Percentiles rank a stretch among this genome's conserved stretches.
These are phyloP conservation scores for Macrocystidia cucumis DNA, from an alignment of 1,284 basidiomycete species.

Conservation along the genomic window DNA sequence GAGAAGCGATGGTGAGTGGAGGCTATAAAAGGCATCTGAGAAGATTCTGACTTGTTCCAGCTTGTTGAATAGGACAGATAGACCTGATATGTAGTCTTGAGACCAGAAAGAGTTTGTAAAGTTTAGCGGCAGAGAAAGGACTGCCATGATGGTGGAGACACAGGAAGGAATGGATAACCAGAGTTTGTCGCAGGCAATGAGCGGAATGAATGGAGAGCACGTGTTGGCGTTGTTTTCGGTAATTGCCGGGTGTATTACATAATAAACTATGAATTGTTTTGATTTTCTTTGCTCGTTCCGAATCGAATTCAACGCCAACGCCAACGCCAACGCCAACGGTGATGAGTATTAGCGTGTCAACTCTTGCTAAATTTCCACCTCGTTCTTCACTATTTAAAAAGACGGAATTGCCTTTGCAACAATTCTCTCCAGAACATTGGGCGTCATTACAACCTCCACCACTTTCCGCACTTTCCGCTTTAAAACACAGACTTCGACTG, in stretches of 20 bases:
- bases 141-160: constrained; percentile 49
- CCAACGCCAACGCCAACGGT: too few species aligned
- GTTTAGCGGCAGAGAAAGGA: constrained; percentile 75
- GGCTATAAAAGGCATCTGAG: constrained; percentile 4
- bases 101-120: constrained; percentile 93
- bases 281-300: too few species aligned
- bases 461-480: constrained; percentile 62
- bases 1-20: constrained; percentile 14
- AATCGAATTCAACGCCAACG: too few species aligned
- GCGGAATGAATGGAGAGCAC: too few species aligned
- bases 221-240: too few species aligned
- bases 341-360: too few species aligned
- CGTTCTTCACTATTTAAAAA: constrained; percentile 39
- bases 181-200: too few species aligned
- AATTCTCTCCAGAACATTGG: constrained; percentile 62
- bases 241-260: too few species aligned
- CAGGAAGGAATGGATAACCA: too few species aligned
- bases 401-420: constrained; percentile 21
- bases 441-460: constrained; percentile 68
- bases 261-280: too few species aligned
- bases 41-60: constrained; percentile 60
- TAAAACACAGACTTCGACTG: constrained; percentile 70
- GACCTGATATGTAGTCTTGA: constrained; percentile 77
- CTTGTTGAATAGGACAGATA: constrained; percentile 71
- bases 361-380: constrained; percentile 55